phyloP scores from a whole-genome alignment of 2,329 filamentous ascomycete species.

The Stemphylium lycopersici region DNA sequence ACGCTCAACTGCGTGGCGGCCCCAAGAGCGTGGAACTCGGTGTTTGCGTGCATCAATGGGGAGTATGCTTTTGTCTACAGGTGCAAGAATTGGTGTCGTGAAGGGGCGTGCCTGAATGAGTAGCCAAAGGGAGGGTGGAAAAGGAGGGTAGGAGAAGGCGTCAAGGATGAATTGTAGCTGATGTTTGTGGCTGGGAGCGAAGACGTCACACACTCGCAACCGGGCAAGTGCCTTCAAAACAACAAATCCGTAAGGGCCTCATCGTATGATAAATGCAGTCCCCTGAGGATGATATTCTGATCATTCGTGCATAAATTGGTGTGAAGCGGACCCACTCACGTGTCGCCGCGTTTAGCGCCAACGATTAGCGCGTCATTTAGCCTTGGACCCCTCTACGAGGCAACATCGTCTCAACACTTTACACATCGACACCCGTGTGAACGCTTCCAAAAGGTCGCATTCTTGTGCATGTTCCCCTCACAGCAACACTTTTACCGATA shows the following conservation, averaged over 20 bases:
- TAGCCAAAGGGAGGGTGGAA: neutral
- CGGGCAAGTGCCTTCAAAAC: too few species aligned
- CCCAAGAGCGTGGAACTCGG: slow-evolving; percentile 19
- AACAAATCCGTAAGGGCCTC: too few species aligned
- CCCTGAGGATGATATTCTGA: too few species aligned
- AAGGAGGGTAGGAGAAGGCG: neutral
- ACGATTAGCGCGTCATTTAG: neutral
- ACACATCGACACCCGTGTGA: neutral
- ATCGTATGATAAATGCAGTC: too few species aligned
- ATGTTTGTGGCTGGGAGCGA: too few species aligned
- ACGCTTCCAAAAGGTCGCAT: neutral
- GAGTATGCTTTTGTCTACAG: slow-evolving; percentile 13
- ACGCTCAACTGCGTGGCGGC: slow-evolving; percentile 20
- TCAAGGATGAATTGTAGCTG: too few species aligned
- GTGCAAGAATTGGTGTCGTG: slow-evolving; percentile 13
- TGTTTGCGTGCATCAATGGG: slow-evolving; percentile 19
- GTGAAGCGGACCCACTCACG: neutral
- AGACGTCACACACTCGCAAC: too few species aligned
- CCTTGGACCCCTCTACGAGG: neutral
- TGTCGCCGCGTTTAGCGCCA: slow-evolving; percentile 5
- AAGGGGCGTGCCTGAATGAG: slow-evolving; percentile 6
- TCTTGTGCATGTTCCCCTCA: too few species aligned
- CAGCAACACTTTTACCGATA: too few species aligned
- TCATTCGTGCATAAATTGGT: neutral
- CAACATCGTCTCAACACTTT: too few species aligned